Percentiles rank a stretch among this genome's conserved stretches.
phyloP scores from a whole-genome alignment of 441 rosid genomes.

The Populus tomentosa region DNA sequence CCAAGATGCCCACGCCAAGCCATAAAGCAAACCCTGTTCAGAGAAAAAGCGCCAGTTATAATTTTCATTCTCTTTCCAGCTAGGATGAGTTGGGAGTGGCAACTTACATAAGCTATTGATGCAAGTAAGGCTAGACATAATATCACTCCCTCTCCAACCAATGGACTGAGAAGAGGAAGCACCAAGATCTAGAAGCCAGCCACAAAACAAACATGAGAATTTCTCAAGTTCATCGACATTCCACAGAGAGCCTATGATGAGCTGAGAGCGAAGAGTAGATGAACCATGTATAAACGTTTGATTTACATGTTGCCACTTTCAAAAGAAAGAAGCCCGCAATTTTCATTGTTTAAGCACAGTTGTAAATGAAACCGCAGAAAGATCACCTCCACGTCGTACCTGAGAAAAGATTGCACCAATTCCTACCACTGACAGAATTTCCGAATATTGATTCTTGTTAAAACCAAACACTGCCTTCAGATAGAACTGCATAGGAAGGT shows the following conservation, averaged over 20 bases:
- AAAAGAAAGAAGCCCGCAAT: not conserved
- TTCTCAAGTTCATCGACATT: not conserved
- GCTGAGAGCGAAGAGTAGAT: not conserved
- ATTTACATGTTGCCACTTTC: not conserved
- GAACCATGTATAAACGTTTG: not conserved
- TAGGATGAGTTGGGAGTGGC: not conserved
- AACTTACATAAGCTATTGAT: slow-evolving; percentile 57
- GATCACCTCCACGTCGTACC: slow-evolving; percentile 21
- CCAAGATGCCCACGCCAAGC: slow-evolving; percentile 61
- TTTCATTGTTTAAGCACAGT: not conserved
- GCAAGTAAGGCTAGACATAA: slow-evolving; percentile 41
- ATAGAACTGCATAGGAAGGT: slow-evolving; percentile 37
- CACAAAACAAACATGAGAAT: not conserved
- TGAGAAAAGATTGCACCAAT: slow-evolving; percentile 52
- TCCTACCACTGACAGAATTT: slow-evolving; percentile 47
- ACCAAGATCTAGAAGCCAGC: slow-evolving; percentile 34
- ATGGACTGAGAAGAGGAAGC: slow-evolving; percentile 49
- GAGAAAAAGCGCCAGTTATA: not conserved
- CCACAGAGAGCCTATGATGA: not conserved
- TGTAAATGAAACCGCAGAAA: not conserved
- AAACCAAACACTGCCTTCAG: slow-evolving; percentile 54
- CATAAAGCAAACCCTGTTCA: slow-evolving; percentile 44
- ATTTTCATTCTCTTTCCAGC: not conserved
- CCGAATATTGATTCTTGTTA: slow-evolving; percentile 51
- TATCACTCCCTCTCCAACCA: slow-evolving; percentile 51